These are phyloP conservation scores for Alternaria sp. DNA, from an alignment of 2,329 filamentous ascomycete genomes.

Conservation along the genomic window DNA sequence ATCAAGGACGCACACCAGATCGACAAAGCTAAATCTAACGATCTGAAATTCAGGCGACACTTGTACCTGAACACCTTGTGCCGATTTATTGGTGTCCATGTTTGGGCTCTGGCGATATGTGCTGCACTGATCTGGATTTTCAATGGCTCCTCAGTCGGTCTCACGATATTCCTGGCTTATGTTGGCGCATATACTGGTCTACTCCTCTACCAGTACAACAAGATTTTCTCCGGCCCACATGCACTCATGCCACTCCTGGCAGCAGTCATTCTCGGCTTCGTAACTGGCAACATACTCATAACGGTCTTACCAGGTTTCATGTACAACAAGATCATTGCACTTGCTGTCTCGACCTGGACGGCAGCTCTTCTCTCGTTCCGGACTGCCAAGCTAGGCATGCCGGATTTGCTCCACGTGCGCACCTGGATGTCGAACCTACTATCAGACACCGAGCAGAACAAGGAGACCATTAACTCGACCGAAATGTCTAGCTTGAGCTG, in stretches of 20 bases:
- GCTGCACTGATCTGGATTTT: slow-evolving; percentile 61
- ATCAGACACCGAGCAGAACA: slow-evolving; percentile 14
- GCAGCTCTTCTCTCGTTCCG: slow-evolving; percentile 57
- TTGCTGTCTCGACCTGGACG: slow-evolving; percentile 60
- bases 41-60: slow-evolving; percentile 54
- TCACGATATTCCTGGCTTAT: slow-evolving; percentile 59
- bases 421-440: slow-evolving; percentile 38
- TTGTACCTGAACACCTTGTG: slow-evolving; percentile 60
- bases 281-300: slow-evolving; percentile 55
- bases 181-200: slow-evolving; percentile 59
- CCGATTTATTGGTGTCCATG: slow-evolving; percentile 59
- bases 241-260: slow-evolving; percentile 56
- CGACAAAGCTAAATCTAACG: slow-evolving; percentile 53
- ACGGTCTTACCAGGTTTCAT: slow-evolving; percentile 48
- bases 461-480: slow-evolving; percentile 19
- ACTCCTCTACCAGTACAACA: slow-evolving; percentile 58
- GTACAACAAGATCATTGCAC: slow-evolving; percentile 57
- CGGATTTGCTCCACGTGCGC: slow-evolving; percentile 39
- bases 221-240: slow-evolving; percentile 59
- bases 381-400: slow-evolving; percentile 57
- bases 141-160: slow-evolving; percentile 50
- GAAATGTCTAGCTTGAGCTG: slow-evolving; percentile 33
- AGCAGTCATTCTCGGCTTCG: slow-evolving; percentile 55
- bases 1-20: slow-evolving; percentile 53
- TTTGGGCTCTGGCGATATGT: slow-evolving; percentile 60